Percentiles rank a stretch among this genome's conserved stretches.
phyloP scores from a whole-genome alignment of 169 alveolate species.

The Babesia bigemina region DNA sequence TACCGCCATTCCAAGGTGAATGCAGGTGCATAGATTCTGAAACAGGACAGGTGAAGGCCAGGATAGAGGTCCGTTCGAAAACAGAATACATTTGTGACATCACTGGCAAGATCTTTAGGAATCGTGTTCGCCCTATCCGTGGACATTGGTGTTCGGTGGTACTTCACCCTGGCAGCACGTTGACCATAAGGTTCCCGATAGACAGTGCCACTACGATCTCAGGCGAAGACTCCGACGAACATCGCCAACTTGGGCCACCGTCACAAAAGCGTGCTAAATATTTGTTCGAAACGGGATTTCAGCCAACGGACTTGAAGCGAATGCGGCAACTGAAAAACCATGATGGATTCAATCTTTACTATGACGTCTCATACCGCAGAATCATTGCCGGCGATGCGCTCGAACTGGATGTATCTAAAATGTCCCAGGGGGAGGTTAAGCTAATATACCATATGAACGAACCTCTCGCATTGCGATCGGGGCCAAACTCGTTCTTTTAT shows the following conservation, averaged over 20 bases:
- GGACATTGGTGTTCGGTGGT: constrained; percentile 23
- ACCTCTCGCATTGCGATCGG: background rate
- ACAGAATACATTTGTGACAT: constrained; percentile 6
- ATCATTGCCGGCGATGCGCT: constrained; percentile 15
- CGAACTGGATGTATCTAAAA: background rate
- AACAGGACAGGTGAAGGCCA: constrained; percentile 3
- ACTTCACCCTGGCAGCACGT: constrained; percentile 11
- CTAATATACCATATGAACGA: background rate
- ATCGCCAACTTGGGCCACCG: background rate
- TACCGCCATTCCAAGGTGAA: background rate
- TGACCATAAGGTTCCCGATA: constrained; percentile 10
- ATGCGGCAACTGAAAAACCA: background rate
- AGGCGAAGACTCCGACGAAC: background rate
- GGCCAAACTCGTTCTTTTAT: background rate
- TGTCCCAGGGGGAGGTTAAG: background rate
- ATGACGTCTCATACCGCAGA: background rate
- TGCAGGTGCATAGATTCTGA: constrained; percentile 16
- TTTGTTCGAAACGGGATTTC: background rate
- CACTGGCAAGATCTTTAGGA: background rate
- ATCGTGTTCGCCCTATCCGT: background rate
- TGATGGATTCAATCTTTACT: background rate
- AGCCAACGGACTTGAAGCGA: background rate
- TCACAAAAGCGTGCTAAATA: background rate
- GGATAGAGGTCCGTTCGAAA: constrained; percentile 3
- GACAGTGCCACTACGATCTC: background rate